Base-by-base conservation (phyloP, 1,284 basidiomycete species). In the Mycena citricolor region DNA sequence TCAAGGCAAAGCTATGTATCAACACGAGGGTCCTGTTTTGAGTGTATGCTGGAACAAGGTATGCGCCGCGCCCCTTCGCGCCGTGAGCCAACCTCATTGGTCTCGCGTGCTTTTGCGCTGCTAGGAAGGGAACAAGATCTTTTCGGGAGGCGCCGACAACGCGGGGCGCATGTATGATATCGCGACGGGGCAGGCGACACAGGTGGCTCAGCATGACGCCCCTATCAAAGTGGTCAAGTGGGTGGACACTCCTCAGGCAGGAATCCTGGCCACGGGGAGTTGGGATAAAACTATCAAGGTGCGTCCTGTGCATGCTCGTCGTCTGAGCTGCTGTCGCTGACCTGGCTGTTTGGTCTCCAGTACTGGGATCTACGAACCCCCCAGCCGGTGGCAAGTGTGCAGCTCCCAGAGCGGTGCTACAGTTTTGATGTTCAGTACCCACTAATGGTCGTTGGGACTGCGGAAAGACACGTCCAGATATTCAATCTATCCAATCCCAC, bases 251-350 rank as follows among this genome's bases (percentile, higher is more conserved):
- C 80, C 81, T 8, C 67, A 80, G 60, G 66, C 77, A 31, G 81
- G 86, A 8, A 79, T 91, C 44, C 70, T 93, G 28, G 86, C 83
- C 10, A 94, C 92, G 1, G 92, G 89, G 2, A 88, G 88, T 42
- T 97, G 92, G 92, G 93, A 97, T 63, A 92, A 91, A 68, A 90
- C 86, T 11, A 64, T 94, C 57, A 93, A 91, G 75, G 88, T 90
- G 42, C 32, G 63, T 25, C 11, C 2, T n/a, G 13, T 33, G 13
- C 3, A n/a, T 33, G 19, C 28, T 26, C n/a, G 5, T 22, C 19
- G 4, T 6, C 4, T n/a, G 17, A 29, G 20, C 28, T 17, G n/a
- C n/a, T n/a, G n/a, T n/a, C n/a, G n/a, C n/a, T n/a, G n/a, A 19
- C 21, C 20, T 17, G 13, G 21, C 7, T 3, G 32, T 8, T 14